These are phyloP conservation scores for Lactifluus hygrophoroides DNA, from an alignment of 768 basidiomycete species.

Conservation along the genomic window DNA sequence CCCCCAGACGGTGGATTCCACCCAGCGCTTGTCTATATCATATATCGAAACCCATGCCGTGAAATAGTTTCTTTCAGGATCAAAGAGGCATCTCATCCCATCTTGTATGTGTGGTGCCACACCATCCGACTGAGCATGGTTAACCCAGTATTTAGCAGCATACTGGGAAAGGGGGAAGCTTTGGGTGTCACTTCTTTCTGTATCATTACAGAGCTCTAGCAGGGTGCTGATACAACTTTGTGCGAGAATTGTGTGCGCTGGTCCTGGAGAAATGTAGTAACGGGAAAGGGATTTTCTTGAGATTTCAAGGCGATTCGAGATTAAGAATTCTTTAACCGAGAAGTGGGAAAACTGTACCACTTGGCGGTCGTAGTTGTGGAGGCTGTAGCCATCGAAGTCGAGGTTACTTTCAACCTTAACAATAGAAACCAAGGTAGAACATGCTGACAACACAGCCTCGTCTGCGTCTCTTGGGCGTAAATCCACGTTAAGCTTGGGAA, in stretches of 20 bases:
- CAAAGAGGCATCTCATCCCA: neutral
- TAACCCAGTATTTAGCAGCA: neutral
- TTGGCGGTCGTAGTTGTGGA: neutral
- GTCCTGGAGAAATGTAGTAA: neutral
- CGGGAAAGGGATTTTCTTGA: neutral
- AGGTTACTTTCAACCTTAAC: neutral
- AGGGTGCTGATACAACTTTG: neutral
- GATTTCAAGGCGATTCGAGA: neutral
- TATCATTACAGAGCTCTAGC: neutral
- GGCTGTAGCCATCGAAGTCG: neutral
- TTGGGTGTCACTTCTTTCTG: too few relatives aligned
- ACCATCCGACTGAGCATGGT: neutral
- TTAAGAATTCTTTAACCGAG: slow-evolving; percentile 3
- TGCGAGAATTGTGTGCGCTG: neutral
- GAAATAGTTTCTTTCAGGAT: neutral
- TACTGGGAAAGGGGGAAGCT: neutral
- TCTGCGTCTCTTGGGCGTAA: neutral
- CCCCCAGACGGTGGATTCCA: too few relatives aligned
- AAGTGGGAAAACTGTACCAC: slow-evolving; percentile 1
- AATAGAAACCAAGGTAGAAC: neutral
- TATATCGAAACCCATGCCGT: neutral
- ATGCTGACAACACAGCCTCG: neutral
- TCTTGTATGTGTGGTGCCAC: neutral
- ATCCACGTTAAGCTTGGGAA: neutral
- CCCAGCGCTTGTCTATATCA: neutral